These are phyloP conservation scores for Colletotrichum orbiculare DNA, from an alignment of 2,329 filamentous ascomycete genomes.

Conservation along the genomic window DNA sequence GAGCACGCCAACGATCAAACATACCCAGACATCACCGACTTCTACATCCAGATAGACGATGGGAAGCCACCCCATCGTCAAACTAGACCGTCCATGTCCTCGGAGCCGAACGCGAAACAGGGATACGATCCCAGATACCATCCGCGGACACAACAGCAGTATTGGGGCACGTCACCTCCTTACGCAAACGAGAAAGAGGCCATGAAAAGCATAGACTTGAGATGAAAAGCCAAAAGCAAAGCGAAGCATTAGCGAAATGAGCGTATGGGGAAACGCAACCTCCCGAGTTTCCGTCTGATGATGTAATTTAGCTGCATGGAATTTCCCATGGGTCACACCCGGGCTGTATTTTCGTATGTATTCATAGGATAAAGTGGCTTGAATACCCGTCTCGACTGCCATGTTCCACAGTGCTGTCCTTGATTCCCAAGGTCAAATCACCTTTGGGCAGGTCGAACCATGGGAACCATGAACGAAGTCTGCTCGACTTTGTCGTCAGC, in stretches of 20 bases:
- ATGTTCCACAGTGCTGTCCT: neutral
- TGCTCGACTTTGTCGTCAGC: conserved; percentile 12
- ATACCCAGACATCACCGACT: conserved; percentile 17
- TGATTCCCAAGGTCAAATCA: neutral
- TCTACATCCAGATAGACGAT: conserved; percentile 8
- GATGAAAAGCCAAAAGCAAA: conserved; percentile 4
- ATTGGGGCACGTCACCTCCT: conserved; percentile 12
- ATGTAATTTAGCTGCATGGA: conserved; percentile 4
- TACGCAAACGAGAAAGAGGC: conserved; percentile 13
- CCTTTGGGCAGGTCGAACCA: conserved; percentile 34
- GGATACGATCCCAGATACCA: conserved; percentile 1
- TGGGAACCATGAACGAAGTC: conserved; percentile 34
- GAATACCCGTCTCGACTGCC: neutral
- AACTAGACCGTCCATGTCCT: conserved; percentile 13
- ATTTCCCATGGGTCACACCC: neutral
- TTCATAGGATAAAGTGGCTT: neutral
- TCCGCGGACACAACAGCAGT: neutral
- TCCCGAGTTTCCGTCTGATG: conserved; percentile 13
- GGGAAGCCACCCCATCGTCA: neutral
- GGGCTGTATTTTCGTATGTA: neutral
- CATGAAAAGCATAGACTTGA: conserved; percentile 14
- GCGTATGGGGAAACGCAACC: neutral
- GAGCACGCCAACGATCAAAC: neutral
- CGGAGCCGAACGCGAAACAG: neutral
- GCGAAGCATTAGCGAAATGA: conserved; percentile 16